These are phyloP conservation scores for Iris pallida DNA, from an alignment of 116 monocot species.

Conservation along the genomic window DNA sequence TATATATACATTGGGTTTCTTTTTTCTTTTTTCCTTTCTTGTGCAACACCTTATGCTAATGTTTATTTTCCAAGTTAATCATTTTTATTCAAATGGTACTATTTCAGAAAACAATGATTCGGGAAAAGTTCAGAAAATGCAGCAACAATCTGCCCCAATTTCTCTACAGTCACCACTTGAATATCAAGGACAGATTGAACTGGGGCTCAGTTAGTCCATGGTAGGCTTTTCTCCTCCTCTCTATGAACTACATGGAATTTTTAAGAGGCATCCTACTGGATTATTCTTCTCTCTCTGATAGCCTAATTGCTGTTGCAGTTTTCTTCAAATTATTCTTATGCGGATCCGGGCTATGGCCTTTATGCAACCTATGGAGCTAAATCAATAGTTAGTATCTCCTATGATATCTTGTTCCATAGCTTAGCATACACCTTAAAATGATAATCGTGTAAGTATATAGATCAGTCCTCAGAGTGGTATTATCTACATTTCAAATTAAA, in stretches of 20 bases:
- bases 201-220: slow-evolving; percentile 32
- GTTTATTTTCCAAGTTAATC: too few relatives aligned
- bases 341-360: slow-evolving; percentile 36
- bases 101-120: slow-evolving; percentile 22
- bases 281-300: not conserved
- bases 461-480: too few relatives aligned
- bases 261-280: too few relatives aligned
- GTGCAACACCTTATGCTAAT: too few relatives aligned
- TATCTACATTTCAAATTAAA: too few relatives aligned
- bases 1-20: too few relatives aligned
- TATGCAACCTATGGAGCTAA: slow-evolving; percentile 33
- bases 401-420: not conserved
- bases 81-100: too few relatives aligned
- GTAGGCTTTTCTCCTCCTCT: slow-evolving; percentile 8
- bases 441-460: too few relatives aligned
- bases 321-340: slow-evolving; percentile 29
- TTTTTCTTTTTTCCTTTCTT: too few relatives aligned
- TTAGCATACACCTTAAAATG: too few relatives aligned
- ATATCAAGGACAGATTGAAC: slow-evolving; percentile 25
- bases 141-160: slow-evolving; percentile 19
- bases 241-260: not conserved
- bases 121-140: slow-evolving; percentile 7
- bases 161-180: slow-evolving; percentile 22
- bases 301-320: slow-evolving; percentile 17
- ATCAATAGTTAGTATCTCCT: slow-evolving; percentile 26